Conservation (phyloP, 148 eudicot genomes). For the Pharnaceum exiguum region DNA sequence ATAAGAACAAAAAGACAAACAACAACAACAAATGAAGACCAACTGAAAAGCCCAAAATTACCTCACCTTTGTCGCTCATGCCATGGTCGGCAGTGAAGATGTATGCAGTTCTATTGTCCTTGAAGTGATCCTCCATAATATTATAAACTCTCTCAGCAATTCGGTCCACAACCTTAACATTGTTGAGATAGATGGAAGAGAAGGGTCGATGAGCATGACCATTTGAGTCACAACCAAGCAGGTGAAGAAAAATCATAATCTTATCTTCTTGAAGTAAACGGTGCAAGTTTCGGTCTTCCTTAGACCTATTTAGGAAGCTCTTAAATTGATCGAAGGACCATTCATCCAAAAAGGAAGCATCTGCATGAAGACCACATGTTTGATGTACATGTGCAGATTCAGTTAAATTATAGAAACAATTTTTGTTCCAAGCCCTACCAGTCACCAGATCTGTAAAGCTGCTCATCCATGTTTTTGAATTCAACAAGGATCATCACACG, state of each 20-base stretch:
- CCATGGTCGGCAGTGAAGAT: constrained; percentile 99
- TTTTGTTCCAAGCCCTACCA: no score
- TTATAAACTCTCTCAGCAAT: constrained; percentile 88
- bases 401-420: not conserved
- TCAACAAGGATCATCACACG: no score
- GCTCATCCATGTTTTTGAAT: no score
- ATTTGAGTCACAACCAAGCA: constrained; percentile 96
- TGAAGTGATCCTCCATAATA: constrained; percentile 70
- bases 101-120: constrained; percentile 80
- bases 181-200: constrained; percentile 89
- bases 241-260: constrained; percentile 71
- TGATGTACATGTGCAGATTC: constrained; percentile 15
- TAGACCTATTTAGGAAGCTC: constrained; percentile 74
- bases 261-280: constrained; percentile 71
- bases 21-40: not conserved
- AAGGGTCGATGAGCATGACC: constrained; percentile 97
- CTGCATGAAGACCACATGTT: constrained; percentile 47
- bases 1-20: not conserved
- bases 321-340: constrained; percentile 97
- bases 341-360: constrained; percentile 97
- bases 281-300: constrained; percentile 60
- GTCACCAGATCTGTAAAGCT: no score
- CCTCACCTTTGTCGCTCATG: constrained; percentile 96
- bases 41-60: constrained; percentile 4
- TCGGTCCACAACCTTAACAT: constrained; percentile 85